Evolutionary conservation across 495 filamentous ascomycete species (phyloP).

Genomic region (Hypomontagnella monticulosa): DNA sequence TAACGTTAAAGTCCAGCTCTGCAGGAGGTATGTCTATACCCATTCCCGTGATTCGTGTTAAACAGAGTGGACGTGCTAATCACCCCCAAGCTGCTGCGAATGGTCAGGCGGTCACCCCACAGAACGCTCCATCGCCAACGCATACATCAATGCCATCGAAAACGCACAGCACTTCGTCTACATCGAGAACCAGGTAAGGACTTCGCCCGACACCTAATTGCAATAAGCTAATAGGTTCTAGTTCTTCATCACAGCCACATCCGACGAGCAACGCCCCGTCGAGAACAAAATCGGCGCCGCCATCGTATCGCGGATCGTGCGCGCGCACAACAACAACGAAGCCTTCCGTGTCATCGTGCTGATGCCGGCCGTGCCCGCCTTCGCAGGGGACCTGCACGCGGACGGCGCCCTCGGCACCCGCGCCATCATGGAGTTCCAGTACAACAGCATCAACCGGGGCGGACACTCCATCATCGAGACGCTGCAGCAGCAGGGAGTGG

Average conservation of each 20-base stretch:
- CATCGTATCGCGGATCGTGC: slow-evolving; percentile 87
- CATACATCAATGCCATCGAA: slow-evolving; percentile 83
- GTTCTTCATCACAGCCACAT: slow-evolving; percentile 96
- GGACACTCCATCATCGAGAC: slow-evolving; percentile 86
- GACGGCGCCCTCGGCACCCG: slow-evolving; percentile 85
- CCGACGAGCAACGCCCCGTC: slow-evolving; percentile 78
- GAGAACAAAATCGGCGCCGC: slow-evolving; percentile 87
- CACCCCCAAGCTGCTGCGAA: slow-evolving; percentile 63
- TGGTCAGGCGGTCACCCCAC: slow-evolving; percentile 76
- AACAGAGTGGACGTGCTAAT: slow-evolving; percentile 13
- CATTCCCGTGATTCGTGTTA: slow-evolving; percentile 19
- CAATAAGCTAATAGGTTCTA: slow-evolving; percentile 39
- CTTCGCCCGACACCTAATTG: not conserved
- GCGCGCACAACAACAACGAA: slow-evolving; percentile 74
- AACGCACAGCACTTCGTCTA: slow-evolving; percentile 88
- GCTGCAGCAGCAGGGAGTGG: slow-evolving; percentile 74
- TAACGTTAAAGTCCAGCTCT: slow-evolving; percentile 50
- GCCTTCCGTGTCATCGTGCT: slow-evolving; percentile 86
- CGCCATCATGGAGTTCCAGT: slow-evolving; percentile 97
- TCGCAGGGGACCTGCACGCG: slow-evolving; percentile 85
- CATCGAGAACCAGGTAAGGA: slow-evolving; percentile 83
- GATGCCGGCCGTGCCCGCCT: slow-evolving; percentile 89
- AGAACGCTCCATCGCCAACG: slow-evolving; percentile 89
- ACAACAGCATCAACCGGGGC: slow-evolving; percentile 86
- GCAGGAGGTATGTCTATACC: slow-evolving; percentile 50